phyloP scores from a whole-genome alignment of 1,139 yeast genomes.

The Blastobotrys malaysiensis region DNA sequence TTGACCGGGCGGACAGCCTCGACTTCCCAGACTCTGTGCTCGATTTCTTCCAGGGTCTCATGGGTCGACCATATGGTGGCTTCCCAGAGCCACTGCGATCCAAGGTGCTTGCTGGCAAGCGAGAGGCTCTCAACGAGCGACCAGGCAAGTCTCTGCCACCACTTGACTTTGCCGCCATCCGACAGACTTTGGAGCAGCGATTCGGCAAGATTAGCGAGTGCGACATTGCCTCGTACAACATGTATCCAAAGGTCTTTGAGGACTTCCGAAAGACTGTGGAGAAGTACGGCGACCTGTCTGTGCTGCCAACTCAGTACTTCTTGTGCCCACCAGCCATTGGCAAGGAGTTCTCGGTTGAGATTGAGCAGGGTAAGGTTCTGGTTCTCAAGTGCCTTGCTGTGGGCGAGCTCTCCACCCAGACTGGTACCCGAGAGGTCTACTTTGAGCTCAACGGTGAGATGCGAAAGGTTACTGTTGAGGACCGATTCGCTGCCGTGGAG shows the following conservation, averaged over 20 bases:
- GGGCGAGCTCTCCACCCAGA: slow-evolving; percentile 78
- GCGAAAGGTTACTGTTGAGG: slow-evolving; percentile 90
- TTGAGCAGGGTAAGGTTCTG: slow-evolving; percentile 91
- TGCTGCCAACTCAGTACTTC: slow-evolving; percentile 87
- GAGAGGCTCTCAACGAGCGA: slow-evolving; percentile 80
- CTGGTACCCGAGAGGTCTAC: slow-evolving; percentile 94
- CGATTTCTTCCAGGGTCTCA: slow-evolving; percentile 97
- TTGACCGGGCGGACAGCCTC: slow-evolving; percentile 76
- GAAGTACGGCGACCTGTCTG: slow-evolving; percentile 86
- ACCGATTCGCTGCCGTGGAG: slow-evolving; percentile 80
- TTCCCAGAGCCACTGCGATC: slow-evolving; percentile 98
- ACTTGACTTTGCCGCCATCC: slow-evolving; percentile 65
- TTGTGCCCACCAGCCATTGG: slow-evolving; percentile 80
- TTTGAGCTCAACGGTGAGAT: slow-evolving; percentile 97
- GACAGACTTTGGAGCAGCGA: slow-evolving; percentile 56
- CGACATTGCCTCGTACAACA: slow-evolving; percentile 91
- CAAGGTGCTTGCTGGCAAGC: slow-evolving; percentile 78
- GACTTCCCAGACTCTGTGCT: slow-evolving; percentile 98
- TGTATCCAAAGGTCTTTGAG: slow-evolving; percentile 98
- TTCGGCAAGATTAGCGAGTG: slow-evolving; percentile 57
- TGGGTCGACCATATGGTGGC: slow-evolving; percentile 99
- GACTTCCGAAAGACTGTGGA: slow-evolving; percentile 69
- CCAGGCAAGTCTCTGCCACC: slow-evolving; percentile 90
- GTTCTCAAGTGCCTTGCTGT: slow-evolving; percentile 88
- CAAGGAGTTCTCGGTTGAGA: slow-evolving; percentile 83